These are phyloP conservation scores for Barbatosphaeria neglecta DNA, from an alignment of 495 filamentous ascomycete genomes.

Conservation along the genomic window DNA sequence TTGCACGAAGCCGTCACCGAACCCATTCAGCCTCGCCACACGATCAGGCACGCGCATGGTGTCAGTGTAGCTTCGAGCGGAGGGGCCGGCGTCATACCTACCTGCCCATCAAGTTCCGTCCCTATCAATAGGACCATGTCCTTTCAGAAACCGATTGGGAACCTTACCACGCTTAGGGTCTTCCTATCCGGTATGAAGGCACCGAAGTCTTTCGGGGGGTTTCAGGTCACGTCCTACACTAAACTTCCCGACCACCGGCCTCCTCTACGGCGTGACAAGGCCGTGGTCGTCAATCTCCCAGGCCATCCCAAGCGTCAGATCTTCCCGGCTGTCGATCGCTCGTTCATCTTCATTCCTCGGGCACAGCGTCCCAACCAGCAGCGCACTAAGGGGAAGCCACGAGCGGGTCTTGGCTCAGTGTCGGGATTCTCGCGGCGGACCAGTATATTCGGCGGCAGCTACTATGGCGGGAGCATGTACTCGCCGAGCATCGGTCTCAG, in stretches of 20 bases:
- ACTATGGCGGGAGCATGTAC: slow-evolving; percentile 67
- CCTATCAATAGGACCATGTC: slow-evolving; percentile 49
- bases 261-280: slow-evolving; percentile 89
- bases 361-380: slow-evolving; percentile 88
- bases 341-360: slow-evolving; percentile 96
- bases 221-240: slow-evolving; percentile 76
- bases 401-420: slow-evolving; percentile 52
- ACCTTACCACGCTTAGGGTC: slow-evolving; percentile 73
- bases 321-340: slow-evolving; percentile 76
- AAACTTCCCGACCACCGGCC: slow-evolving; percentile 91
- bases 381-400: slow-evolving; percentile 59
- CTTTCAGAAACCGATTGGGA: slow-evolving; percentile 53
- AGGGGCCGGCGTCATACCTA: slow-evolving; percentile 33
- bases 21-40: slow-evolving; percentile 19
- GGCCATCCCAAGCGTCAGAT: slow-evolving; percentile 66
- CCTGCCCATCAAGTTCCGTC: slow-evolving; percentile 26
- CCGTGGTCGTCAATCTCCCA: slow-evolving; percentile 86
- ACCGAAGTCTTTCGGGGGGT: slow-evolving; percentile 55
- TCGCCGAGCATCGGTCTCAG: slow-evolving; percentile 88
- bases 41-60: slow-evolving; percentile 20
- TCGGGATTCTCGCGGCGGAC: slow-evolving; percentile 60
- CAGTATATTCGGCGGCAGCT: slow-evolving; percentile 59
- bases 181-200: slow-evolving; percentile 62
- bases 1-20: slow-evolving; percentile 75
- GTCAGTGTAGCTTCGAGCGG: slow-evolving; percentile 32